Base-by-base conservation (phyloP, 1,284 basidiomycete species). In the Ceratobasidium sp. region DNA sequence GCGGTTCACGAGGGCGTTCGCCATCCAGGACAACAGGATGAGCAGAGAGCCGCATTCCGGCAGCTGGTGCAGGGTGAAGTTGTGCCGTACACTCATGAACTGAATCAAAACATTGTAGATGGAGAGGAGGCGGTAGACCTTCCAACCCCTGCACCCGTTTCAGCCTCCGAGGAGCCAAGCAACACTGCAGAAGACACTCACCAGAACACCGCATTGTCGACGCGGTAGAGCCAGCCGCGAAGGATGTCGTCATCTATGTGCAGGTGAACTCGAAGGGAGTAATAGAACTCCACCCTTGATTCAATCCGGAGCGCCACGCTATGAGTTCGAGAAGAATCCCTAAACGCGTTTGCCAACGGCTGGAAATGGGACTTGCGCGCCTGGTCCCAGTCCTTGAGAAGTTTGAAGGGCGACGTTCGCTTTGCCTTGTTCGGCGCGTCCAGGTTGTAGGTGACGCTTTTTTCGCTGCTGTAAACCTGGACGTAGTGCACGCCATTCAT, bases 381-480 rank as follows among this genome's bases (percentile, higher is more conserved):
- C 12, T 28, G 6, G 14, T 54, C 33, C 63, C 63, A 66, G 21
- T 33, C n/a, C 2, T 40, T 16, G 18, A 66, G 21, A 1, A 66
- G 14, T 6, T 25, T 21, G 16, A 8, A 25, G 14, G 49, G 12
- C 8, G 49, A 33, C n/a, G 63, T 66, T 25, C 63, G 63, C 49
- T 66, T 30, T 14, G 63, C 63, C 18, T 66, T 66, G n/a, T 66
- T 36, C 6, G 28, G 46, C 23, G 33, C 2, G 21, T 53, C 51
- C 7, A 54, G 11, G 25, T 53, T 51, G 36, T 66, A 66, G 7
- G 44, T 60, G 21, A 59, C 18, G 42, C 56, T 59, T 28, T 70
- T 70, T 4, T 59, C 54, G 44, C n/a, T 70, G 28, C 23, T 36
- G 33, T 70, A 70, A n/a, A 70, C 25, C 54, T 70, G 67, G 2